phyloP scores from a whole-genome alignment of 352 stramenopile genomes.

The Pythium guiyangense region DNA sequence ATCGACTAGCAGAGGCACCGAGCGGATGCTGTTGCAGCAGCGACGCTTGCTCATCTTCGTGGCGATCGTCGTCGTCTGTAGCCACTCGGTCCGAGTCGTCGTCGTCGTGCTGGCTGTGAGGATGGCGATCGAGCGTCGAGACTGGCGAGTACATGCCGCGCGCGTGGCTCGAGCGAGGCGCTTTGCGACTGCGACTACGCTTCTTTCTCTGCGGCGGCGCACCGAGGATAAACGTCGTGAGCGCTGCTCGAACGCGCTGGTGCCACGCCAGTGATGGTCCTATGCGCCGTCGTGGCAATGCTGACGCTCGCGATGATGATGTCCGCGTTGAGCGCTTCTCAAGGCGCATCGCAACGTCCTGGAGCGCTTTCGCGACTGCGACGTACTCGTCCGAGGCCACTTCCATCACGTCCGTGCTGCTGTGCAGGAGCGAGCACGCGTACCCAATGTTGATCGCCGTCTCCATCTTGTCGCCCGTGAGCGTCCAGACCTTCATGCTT shows the following conservation, averaged over 20 bases:
- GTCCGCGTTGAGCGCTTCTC: slow-evolving; percentile 12
- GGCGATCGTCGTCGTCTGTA: background rate
- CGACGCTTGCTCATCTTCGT: too few relatives aligned
- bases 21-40: slow-evolving; percentile 5
- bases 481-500: slow-evolving; percentile 93
- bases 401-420: slow-evolving; percentile 75
- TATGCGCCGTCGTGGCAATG: too few relatives aligned
- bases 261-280: slow-evolving; percentile 1
- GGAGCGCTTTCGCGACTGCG: slow-evolving; percentile 40
- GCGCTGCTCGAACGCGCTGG: slow-evolving; percentile 1
- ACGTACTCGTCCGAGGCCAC: slow-evolving; percentile 54
- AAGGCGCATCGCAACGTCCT: slow-evolving; percentile 35
- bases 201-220: slow-evolving; percentile 7
- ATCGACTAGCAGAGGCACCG: background rate
- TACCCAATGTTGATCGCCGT: slow-evolving; percentile 96
- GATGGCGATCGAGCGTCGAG: slow-evolving; percentile 7
- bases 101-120: slow-evolving; percentile 1
- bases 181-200: slow-evolving; percentile 3
- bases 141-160: slow-evolving; percentile 12
- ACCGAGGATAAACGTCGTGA: slow-evolving; percentile 7
- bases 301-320: too few relatives aligned
- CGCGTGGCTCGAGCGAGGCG: background rate
- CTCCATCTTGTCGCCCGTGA: slow-evolving; percentile 94
- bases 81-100: background rate
- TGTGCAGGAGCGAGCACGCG: slow-evolving; percentile 77